Evolutionary conservation across 176 grass and related monocot genomes (phyloP).

Genomic region (Triticum turgidum): DNA sequence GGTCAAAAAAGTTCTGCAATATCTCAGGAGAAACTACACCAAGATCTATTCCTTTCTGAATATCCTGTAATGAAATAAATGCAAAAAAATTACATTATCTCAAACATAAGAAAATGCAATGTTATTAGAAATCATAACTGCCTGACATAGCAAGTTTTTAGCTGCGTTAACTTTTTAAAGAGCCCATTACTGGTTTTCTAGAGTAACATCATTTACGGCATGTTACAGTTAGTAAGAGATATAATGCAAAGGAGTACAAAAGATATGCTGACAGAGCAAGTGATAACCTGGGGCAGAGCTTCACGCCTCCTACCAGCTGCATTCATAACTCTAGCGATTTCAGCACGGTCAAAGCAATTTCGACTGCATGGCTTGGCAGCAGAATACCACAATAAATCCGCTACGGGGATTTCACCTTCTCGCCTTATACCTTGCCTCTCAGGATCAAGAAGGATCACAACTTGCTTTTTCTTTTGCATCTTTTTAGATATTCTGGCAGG

Average conservation of each 20-base stretch:
- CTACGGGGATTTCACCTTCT: constrained; percentile 91
- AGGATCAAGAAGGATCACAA: constrained; percentile 90
- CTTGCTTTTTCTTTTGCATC: constrained; percentile 97
- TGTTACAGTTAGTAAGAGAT: constrained; percentile 2
- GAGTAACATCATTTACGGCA: neutral
- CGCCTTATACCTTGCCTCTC: constrained; percentile 93
- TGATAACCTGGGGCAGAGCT: constrained; percentile 85
- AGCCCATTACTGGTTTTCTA: neutral
- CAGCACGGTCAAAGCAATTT: constrained; percentile 99
- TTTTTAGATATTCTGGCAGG: constrained; percentile 96
- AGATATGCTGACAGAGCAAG: constrained; percentile 1
- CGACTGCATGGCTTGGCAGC: constrained; percentile 88
- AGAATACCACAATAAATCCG: constrained; percentile 97
- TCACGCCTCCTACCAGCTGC: constrained; percentile 82
- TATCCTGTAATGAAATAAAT: constrained; percentile 57
- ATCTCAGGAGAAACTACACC: constrained; percentile 97
- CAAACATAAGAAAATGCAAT: constrained; percentile 4
- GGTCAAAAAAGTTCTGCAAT: constrained; percentile 98
- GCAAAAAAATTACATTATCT: constrained; percentile 11
- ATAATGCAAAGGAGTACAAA: neutral
- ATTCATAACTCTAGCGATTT: constrained; percentile 99
- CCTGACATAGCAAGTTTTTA: constrained; percentile 1
- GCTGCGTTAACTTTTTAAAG: neutral
- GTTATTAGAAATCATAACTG: constrained; percentile 11
- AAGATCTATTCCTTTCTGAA: constrained; percentile 94